Conservation (phyloP, 176 grass and related monocot genomes). For the Bromus sterilis region DNA sequence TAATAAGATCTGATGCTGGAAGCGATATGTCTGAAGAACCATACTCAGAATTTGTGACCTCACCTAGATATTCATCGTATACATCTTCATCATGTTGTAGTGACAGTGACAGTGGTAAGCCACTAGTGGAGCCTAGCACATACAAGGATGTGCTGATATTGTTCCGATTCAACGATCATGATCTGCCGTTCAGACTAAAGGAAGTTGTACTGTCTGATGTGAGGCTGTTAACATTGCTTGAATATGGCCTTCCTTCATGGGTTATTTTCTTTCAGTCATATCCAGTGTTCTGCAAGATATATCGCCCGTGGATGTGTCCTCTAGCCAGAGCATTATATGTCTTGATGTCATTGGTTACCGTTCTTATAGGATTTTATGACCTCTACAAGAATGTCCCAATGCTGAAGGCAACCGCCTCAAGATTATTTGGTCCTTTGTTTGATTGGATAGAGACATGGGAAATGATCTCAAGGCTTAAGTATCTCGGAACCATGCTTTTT, state of each 20-base stretch:
- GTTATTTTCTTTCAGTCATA: conserved; percentile 96
- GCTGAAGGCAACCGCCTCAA: conserved; percentile 87
- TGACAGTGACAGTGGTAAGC: conserved; percentile 38
- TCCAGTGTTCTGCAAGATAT: conserved; percentile 94
- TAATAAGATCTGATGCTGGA: conserved; percentile 35
- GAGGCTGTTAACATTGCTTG: conserved; percentile 78
- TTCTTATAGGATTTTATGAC: conserved; percentile 99
- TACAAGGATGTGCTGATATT: conserved; percentile 84
- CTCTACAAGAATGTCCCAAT: conserved; percentile 97
- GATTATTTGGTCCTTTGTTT: conserved; percentile 93
- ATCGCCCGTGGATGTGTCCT: conserved; percentile 98
- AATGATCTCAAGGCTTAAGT: conserved; percentile 93
- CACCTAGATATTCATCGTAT: conserved; percentile 48
- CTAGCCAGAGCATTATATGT: conserved; percentile 80
- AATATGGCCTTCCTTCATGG: conserved; percentile 97
- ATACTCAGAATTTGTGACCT: conserved; percentile 64
- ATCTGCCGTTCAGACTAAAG: conserved; percentile 77
- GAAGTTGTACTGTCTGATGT: conserved; percentile 79
- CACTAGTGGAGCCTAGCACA: conserved; percentile 37
- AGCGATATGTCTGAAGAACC: conserved; percentile 46
- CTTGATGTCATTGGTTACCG: conserved; percentile 79
- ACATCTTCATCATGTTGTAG: conserved; percentile 38
- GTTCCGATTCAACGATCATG: conserved; percentile 80
- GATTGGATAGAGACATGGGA: conserved; percentile 99
- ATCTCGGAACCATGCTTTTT: conserved; percentile 98